A percentile compares a stretch with the other conserved stretches of the same genome.
Conservation (phyloP, 306 rosid genomes). For the Citrullus colocynthis region DNA sequence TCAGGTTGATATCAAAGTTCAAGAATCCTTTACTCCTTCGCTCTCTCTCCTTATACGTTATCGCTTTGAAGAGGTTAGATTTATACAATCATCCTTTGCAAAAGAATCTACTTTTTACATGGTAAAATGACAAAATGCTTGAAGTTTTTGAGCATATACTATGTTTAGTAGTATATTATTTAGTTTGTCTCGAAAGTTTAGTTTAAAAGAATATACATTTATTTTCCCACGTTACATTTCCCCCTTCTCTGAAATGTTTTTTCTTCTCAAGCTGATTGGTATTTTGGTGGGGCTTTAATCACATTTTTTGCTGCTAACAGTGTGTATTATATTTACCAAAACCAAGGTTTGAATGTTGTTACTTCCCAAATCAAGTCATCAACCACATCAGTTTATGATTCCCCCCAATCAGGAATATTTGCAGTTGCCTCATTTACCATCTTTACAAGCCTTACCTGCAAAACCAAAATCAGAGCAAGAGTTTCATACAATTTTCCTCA, state of each 20-base stretch:
- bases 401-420: constrained; percentile 47
- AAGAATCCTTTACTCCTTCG: too few species aligned
- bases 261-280: not conserved
- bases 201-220: not conserved
- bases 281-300: not conserved
- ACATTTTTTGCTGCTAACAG: not conserved
- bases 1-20: too few species aligned
- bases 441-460: constrained; percentile 52
- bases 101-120: not conserved
- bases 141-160: not conserved
- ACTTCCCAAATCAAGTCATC: constrained; percentile 1
- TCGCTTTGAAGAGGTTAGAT: too few species aligned
- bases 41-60: too few species aligned
- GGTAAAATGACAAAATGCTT: not conserved
- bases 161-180: not conserved
- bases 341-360: not conserved
- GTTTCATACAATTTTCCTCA: not conserved
- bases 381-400: constrained; percentile 12
- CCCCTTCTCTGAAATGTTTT: not conserved
- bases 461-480: not conserved
- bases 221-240: not conserved
- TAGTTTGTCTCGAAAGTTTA: not conserved
- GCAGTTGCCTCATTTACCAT: constrained; percentile 61
- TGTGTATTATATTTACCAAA: not conserved
- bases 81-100: not conserved